Evolutionary conservation across 2,329 filamentous ascomycete genomes (phyloP).

Genomic region (Aspergillus sp.): DNA sequence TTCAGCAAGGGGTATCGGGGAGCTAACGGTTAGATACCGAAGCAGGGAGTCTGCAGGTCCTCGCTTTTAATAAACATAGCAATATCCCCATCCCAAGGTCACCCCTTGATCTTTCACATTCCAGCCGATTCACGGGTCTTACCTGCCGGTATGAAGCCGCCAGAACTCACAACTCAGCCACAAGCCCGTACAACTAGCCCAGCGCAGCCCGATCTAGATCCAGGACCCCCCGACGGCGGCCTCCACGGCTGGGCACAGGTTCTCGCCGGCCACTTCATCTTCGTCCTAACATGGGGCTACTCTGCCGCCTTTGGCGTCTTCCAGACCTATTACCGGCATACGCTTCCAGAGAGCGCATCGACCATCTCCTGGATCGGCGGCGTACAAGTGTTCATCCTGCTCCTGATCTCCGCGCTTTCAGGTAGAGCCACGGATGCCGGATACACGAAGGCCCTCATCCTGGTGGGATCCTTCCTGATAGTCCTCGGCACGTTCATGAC

Average conservation of each 20-base stretch:
- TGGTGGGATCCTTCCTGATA: constrained; percentile 30
- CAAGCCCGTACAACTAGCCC: neutral
- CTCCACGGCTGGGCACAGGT: constrained; percentile 32
- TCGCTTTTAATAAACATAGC: no score
- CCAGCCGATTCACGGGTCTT: neutral
- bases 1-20: no score
- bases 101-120: neutral
- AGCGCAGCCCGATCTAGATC: no score
- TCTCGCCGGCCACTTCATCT: constrained; percentile 28
- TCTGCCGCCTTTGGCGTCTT: constrained; percentile 44
- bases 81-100: neutral
- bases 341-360: constrained; percentile 32
- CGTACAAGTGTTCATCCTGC: constrained; percentile 48
- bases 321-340: constrained; percentile 44
- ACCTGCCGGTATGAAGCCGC: neutral
- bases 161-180: neutral
- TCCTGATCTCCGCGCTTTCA: constrained; percentile 44
- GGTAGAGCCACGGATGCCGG: constrained; percentile 44
- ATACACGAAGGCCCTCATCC: constrained; percentile 33
- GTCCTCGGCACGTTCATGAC: constrained; percentile 49
- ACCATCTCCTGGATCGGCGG: constrained; percentile 49
- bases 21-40: no score
- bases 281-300: constrained; percentile 27
- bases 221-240: constrained; percentile 29
- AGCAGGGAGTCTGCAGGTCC: no score